Evolutionary conservation across 148 eudicot genomes (phyloP).

Genomic region (Selenicereus undatus): DNA sequence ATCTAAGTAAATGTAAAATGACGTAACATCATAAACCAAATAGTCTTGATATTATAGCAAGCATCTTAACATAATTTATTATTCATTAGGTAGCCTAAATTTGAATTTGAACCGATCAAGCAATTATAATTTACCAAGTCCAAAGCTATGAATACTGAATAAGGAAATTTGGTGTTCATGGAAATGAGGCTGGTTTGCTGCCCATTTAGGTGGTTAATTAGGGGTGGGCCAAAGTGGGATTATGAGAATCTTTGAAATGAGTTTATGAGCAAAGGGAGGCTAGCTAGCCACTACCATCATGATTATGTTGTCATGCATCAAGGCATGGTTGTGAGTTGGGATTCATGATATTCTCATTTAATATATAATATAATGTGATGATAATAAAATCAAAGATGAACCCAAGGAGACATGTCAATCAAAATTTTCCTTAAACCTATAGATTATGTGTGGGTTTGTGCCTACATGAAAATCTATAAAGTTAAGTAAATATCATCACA

Average conservation of each 20-base stretch:
- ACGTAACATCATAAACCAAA: too few relatives aligned
- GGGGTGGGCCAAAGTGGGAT: conserved; percentile 27
- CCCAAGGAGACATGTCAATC: conserved; percentile 33
- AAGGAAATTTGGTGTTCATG: background rate
- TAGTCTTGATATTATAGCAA: too few relatives aligned
- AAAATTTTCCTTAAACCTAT: conserved; percentile 28
- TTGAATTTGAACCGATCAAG: too few relatives aligned
- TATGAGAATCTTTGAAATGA: conserved; percentile 35
- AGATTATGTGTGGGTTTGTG: conserved; percentile 42
- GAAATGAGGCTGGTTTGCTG: conserved; percentile 14
- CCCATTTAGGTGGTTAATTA: conserved; percentile 8
- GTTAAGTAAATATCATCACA: conserved; percentile 22
- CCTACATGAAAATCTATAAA: conserved; percentile 40
- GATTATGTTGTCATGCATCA: conserved; percentile 19
- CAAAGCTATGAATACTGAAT: background rate
- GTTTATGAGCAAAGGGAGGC: background rate
- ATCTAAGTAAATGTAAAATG: too few relatives aligned
- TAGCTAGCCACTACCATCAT: conserved; percentile 15
- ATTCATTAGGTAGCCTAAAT: too few relatives aligned
- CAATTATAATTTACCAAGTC: background rate
- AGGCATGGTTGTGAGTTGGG: conserved; percentile 7
- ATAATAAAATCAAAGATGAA: background rate
- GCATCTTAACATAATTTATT: too few relatives aligned
- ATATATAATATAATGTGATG: background rate
- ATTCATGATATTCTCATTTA: conserved; percentile 18